These are phyloP conservation scores for Diaporthe caulivora DNA, from an alignment of 2,329 filamentous ascomycete species.

Conservation along the genomic window DNA sequence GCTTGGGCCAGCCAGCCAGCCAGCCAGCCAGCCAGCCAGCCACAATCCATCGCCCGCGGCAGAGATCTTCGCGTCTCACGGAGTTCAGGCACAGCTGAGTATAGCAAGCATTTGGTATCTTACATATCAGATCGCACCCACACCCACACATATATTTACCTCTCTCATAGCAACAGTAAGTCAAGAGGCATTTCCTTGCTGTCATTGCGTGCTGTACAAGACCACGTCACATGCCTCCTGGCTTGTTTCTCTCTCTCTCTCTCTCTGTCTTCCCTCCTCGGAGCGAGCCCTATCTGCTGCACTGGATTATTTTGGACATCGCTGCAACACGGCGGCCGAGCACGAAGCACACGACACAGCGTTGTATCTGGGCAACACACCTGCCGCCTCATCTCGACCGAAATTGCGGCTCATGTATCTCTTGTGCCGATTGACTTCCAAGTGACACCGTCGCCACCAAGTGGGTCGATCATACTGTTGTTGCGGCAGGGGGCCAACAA, in stretches of 20 bases:
- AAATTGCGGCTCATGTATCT: background rate
- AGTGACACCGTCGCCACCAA: constrained; percentile 26
- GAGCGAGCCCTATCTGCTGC: background rate
- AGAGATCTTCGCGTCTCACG: constrained; percentile 16
- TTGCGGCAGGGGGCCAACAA: constrained; percentile 21
- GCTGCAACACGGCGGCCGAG: constrained; percentile 9
- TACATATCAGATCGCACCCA: background rate
- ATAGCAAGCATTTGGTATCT: no score
- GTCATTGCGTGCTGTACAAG: background rate
- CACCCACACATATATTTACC: background rate
- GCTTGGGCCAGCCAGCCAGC: constrained; percentile 26
- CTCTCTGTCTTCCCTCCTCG: background rate
- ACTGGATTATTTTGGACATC: constrained; percentile 1
- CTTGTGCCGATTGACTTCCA: constrained; percentile 28
- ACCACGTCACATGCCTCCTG: background rate
- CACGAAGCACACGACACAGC: background rate
- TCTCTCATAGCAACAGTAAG: constrained; percentile 28
- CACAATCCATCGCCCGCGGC: constrained; percentile 16
- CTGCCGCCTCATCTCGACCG: background rate
- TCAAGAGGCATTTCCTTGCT: background rate
- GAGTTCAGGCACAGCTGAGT: background rate
- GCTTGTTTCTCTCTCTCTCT: background rate
- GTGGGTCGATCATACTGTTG: constrained; percentile 28
- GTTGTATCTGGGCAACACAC: background rate
- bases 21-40: constrained; percentile 25